phyloP scores from a whole-genome alignment of 257 asterid species.

The Solanum pennellii region DNA sequence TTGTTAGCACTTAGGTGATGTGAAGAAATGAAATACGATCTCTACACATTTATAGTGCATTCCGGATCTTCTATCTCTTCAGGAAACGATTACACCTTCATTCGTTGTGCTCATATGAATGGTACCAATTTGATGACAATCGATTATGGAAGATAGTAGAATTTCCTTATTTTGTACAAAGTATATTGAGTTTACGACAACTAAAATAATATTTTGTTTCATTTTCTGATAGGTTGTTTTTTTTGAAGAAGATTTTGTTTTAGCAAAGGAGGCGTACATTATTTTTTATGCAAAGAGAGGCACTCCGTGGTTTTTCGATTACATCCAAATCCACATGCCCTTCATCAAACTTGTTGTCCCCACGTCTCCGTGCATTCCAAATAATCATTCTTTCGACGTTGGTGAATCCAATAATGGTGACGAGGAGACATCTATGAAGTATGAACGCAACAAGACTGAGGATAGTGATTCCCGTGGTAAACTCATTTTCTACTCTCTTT shows the following conservation, averaged over 20 bases:
- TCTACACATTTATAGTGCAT: constrained; percentile 79
- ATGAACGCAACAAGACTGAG: constrained; percentile 6
- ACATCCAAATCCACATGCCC: constrained; percentile 31
- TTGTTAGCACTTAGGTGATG: not conserved
- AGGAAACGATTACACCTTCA: constrained; percentile 69
- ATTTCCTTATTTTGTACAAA: not conserved
- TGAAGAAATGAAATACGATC: constrained; percentile 41
- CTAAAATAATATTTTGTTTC: not conserved
- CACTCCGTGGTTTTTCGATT: constrained; percentile 51
- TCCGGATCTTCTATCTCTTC: constrained; percentile 41
- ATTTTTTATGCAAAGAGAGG: constrained; percentile 66
- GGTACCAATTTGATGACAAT: constrained; percentile 82
- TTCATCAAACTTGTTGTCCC: constrained; percentile 7
- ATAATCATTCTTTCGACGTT: not conserved
- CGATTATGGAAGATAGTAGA: constrained; percentile 18
- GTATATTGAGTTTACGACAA: not conserved
- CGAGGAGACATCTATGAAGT: constrained; percentile 4
- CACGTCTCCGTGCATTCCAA: constrained; percentile 5
- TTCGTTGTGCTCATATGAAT: constrained; percentile 40
- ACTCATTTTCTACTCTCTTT: not conserved
- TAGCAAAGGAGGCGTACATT: constrained; percentile 70
- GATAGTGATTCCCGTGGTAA: constrained; percentile 47
- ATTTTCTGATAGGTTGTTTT: not conserved
- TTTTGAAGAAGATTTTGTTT: constrained; percentile 48
- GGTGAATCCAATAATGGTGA: not conserved